phyloP scores from a whole-genome alignment of 805 yeast genomes.

The Yarrowia keelungensis region DNA sequence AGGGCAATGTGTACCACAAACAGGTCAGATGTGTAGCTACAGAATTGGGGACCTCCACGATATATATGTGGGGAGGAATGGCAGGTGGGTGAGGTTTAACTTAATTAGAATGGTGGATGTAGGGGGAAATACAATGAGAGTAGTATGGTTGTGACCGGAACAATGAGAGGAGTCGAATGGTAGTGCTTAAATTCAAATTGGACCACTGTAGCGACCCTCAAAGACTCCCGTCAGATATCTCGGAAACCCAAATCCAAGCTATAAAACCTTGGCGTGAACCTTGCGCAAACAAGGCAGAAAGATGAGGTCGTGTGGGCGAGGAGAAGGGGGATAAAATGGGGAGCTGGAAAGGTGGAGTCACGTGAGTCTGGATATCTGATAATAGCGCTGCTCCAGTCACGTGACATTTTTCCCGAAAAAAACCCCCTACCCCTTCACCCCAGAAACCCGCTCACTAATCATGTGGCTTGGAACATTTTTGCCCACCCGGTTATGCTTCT shows the following conservation, averaged over 20 bases:
- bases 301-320: constrained; percentile 21
- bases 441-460: constrained; percentile 17
- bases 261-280: constrained; percentile 1
- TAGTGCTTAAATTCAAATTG: background rate
- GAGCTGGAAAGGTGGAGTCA: background rate
- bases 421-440: background rate
- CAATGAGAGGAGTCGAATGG: background rate
- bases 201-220: background rate
- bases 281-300: constrained; percentile 4
- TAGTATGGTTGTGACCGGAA: background rate
- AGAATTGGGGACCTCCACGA: background rate
- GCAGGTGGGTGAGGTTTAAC: too few relatives aligned
- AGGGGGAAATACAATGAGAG: background rate
- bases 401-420: background rate
- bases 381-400: background rate
- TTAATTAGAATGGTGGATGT: too few relatives aligned
- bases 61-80: constrained; percentile 3
- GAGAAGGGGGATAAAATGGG: too few relatives aligned
- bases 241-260: constrained; percentile 2
- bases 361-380: background rate
- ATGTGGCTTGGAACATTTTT: constrained; percentile 25
- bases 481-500: constrained; percentile 5
- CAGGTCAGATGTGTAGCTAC: background rate
- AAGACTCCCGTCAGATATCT: background rate
- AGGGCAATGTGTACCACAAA: background rate